These are phyloP conservation scores for Stachybotrys chartarum DNA, from an alignment of 2,329 filamentous ascomycete genomes.

Conservation along the genomic window DNA sequence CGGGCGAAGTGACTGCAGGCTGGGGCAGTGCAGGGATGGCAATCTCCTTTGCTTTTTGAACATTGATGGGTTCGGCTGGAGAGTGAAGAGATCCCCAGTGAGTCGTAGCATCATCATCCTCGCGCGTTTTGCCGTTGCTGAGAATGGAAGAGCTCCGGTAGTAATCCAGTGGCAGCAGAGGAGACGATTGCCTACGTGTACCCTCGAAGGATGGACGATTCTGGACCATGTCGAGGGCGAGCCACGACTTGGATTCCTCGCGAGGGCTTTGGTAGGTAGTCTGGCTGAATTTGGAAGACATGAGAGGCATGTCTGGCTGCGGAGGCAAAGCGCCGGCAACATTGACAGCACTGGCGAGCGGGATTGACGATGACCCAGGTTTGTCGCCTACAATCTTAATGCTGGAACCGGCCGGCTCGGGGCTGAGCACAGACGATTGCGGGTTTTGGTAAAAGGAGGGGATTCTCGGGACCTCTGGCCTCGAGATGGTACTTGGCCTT, in stretches of 20 bases:
- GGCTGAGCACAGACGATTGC: neutral
- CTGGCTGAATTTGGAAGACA: slow-evolving; percentile 13
- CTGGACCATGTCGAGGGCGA: slow-evolving; percentile 2
- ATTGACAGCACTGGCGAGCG: neutral
- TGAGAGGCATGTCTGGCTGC: neutral
- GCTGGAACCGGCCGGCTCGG: neutral
- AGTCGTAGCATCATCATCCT: slow-evolving; percentile 32
- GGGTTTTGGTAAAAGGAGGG: neutral
- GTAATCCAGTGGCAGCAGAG: slow-evolving; percentile 35
- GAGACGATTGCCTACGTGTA: slow-evolving; percentile 40
- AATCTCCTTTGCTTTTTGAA: slow-evolving; percentile 32
- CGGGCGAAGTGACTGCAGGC: neutral
- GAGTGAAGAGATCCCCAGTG: slow-evolving; percentile 46
- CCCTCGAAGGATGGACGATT: slow-evolving; percentile 14
- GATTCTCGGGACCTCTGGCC: neutral
- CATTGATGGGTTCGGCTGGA: slow-evolving; percentile 34
- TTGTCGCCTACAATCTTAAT: neutral
- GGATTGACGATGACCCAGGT: neutral
- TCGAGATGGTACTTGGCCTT: neutral
- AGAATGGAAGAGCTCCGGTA: slow-evolving; percentile 19
- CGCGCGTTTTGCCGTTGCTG: slow-evolving; percentile 24
- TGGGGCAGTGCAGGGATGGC: slow-evolving; percentile 13
- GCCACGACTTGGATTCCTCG: slow-evolving; percentile 4
- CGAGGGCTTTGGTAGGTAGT: neutral
- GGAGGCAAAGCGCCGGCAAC: neutral